Percentiles rank a stretch among this genome's conserved stretches.
Conservation (phyloP, 2,329 filamentous ascomycete species). For the Aspergillus fischeri region DNA sequence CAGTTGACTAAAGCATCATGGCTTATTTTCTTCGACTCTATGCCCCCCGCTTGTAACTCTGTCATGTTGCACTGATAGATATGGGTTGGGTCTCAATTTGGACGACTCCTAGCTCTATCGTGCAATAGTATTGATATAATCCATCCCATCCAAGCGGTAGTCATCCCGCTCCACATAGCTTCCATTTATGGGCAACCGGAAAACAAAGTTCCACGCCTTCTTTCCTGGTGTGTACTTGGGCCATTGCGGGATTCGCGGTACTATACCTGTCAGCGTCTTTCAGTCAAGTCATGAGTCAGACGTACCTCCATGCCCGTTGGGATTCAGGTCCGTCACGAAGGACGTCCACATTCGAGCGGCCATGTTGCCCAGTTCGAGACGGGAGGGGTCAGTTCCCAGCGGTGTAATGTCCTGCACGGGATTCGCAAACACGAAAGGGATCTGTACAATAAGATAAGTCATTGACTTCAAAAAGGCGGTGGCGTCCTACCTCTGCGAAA, state of each 20-base stretch:
- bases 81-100: no score
- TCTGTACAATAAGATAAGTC: conserved; percentile 13
- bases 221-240: conserved; percentile 15
- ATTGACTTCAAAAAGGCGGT: background rate
- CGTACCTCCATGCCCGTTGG: conserved; percentile 26
- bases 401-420: conserved; percentile 26
- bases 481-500: conserved; percentile 24
- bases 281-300: background rate
- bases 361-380: conserved; percentile 24
- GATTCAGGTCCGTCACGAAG: conserved; percentile 25
- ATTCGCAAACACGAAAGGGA: conserved; percentile 30
- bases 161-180: conserved; percentile 26
- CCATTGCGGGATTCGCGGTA: conserved; percentile 20
- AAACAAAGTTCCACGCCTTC: conserved; percentile 22
- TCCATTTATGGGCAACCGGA: conserved; percentile 21
- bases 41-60: background rate
- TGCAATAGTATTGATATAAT: conserved; percentile 25
- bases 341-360: conserved; percentile 32
- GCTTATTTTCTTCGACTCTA: background rate
- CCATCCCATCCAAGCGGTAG: conserved; percentile 24
- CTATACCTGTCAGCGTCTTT: conserved; percentile 9
- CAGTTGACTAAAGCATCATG: background rate
- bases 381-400: conserved; percentile 21
- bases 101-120: conserved; percentile 9
- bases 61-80: background rate